Evolutionary conservation across 805 yeast species (phyloP).

Genomic region (Candida odintsovae): DNA sequence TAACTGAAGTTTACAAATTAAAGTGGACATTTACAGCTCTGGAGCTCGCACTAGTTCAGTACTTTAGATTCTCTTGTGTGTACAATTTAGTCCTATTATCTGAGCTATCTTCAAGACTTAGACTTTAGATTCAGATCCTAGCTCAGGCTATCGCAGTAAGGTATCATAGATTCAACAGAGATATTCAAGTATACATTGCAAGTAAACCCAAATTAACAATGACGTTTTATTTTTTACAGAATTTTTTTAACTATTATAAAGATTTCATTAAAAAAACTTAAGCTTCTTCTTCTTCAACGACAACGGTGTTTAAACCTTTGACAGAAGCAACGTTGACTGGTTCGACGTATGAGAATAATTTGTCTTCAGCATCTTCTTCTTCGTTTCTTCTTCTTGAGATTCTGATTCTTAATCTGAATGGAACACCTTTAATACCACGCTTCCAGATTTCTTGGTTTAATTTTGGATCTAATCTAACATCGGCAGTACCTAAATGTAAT

Average conservation of each 20-base stretch:
- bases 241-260: not conserved
- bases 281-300: conserved; percentile 65
- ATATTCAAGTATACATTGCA: not conserved
- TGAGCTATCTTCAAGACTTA: too few relatives aligned
- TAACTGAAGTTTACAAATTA: too few relatives aligned
- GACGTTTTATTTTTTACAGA: not conserved
- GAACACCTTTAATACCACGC: conserved; percentile 99
- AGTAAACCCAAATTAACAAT: not conserved
- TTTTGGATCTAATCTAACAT: conserved; percentile 98
- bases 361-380: conserved; percentile 98
- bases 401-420: conserved; percentile 96
- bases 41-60: too few relatives aligned
- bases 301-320: conserved; percentile 98
- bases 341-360: conserved; percentile 97
- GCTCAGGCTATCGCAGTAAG: too few relatives aligned
- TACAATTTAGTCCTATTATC: too few relatives aligned
- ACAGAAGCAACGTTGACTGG: conserved; percentile 90
- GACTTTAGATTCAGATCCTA: too few relatives aligned
- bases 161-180: not conserved
- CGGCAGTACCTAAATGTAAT: conserved; percentile 98
- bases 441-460: conserved; percentile 98
- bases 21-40: too few relatives aligned
- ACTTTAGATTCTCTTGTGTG: too few relatives aligned
- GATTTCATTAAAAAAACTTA: conserved; percentile 11
- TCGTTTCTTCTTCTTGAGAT: conserved; percentile 99